Base-by-base conservation (phyloP, 345 rosid species). In the Eucalyptus brandiana region DNA sequence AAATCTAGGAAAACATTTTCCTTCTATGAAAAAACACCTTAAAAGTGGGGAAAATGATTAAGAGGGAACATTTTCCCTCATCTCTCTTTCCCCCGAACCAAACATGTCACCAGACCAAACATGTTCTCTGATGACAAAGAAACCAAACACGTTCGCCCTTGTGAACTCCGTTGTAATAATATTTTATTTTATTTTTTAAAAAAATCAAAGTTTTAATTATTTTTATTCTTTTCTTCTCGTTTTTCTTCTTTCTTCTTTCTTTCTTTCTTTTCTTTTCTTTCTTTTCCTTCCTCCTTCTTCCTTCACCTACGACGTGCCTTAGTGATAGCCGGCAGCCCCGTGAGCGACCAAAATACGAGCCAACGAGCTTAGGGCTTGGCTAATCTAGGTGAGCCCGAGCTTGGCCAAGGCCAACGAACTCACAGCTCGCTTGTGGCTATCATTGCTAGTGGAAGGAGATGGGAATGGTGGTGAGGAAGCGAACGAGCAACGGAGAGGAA, bases 321-420 rank as follows among this genome's bases (percentile, higher is more conserved):
- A 56, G 13, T 10, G 6, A 56, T 0, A 24, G 4, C 0, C 2
- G 0, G 1, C 9, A 56, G 30, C 62, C 30, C 0, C 1, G 0
- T 56, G 30, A 24, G 2, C 6, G 0, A 24, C 1, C 30, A 56
- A 56, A 1, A 56, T 24, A 56, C 1, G 1, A 56, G 28, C 30
- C 3, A 24, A 0, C 1, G 6, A 56, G 28, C 30, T 9, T 3
- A 56, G 0, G 12, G 30, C 62, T 56, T 23, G 12, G 30, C 30
- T 10, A 23, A 56, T 56, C 28, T 56, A 56, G 62, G 62, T 56
- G 0, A 24, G 62, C 12, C 3, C 4, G 0, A 56, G 62, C 30
- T 56, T 56, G 14, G 14, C 6, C 28, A 56, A 9, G 2, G 30
- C 6, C 0, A 0, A 1, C 0, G 13, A 56, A 0, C 62, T 56